Evolutionary conservation across 202 grass and related monocot species (phyloP).

Genomic region (Carex sylvatica): DNA sequence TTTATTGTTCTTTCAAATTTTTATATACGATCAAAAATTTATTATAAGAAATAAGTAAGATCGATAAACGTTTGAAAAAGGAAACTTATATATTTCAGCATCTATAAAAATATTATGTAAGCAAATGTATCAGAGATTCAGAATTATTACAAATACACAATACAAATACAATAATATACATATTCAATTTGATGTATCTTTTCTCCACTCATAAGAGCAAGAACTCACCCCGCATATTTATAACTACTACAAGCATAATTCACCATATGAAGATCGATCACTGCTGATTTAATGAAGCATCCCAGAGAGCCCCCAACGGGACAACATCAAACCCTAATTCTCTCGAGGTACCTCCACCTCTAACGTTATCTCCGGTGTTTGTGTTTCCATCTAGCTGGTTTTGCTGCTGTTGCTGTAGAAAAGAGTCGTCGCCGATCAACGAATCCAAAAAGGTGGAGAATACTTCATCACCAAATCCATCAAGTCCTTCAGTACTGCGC

Average conservation of each 20-base stretch:
- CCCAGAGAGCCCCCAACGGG: conserved; percentile 7
- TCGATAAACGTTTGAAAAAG: too few relatives aligned
- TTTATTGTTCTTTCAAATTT: neutral
- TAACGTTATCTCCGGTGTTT: neutral
- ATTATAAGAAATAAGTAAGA: too few relatives aligned
- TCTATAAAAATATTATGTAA: neutral
- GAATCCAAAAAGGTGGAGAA: conserved; percentile 69
- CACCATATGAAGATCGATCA: conserved; percentile 2
- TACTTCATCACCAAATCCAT: conserved; percentile 35
- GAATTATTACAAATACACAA: neutral
- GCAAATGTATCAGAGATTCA: neutral
- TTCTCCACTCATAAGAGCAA: too few relatives aligned
- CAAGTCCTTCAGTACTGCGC: conserved; percentile 22
- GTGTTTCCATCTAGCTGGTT: neutral
- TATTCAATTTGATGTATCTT: neutral
- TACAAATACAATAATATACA: neutral
- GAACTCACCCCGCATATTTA: too few relatives aligned
- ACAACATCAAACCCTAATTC: conserved; percentile 16
- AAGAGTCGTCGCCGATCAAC: conserved; percentile 36
- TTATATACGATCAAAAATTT: too few relatives aligned
- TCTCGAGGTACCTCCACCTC: neutral
- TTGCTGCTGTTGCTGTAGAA: conserved; percentile 25
- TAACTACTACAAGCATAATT: neutral
- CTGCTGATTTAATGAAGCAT: neutral
- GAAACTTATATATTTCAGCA: neutral